phyloP scores from a whole-genome alignment of 73 alveolate genomes.

The Tetrahymena borealis region DNA sequence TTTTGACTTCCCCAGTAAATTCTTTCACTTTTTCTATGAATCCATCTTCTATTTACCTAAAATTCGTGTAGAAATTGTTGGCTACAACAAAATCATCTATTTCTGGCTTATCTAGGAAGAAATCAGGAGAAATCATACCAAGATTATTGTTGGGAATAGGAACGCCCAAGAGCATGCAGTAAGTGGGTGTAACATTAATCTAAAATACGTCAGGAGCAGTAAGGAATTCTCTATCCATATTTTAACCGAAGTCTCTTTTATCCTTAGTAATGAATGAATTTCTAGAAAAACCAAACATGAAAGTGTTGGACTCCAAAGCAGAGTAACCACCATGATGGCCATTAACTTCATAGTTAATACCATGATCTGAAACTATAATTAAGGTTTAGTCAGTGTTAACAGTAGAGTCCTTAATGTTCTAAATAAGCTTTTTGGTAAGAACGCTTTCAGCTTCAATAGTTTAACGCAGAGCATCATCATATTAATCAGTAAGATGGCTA shows the following conservation, averaged over 20 bases:
- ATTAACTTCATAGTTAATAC: not conserved
- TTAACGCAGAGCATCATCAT: not conserved
- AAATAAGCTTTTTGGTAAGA: not conserved
- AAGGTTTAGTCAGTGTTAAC: not conserved
- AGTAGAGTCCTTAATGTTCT: not conserved
- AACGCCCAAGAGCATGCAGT: not conserved
- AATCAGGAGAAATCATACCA: not conserved
- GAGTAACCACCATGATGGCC: not conserved
- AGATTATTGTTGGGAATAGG: not conserved
- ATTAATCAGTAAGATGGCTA: not conserved
- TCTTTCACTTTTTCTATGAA: not conserved
- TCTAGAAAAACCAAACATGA: not conserved
- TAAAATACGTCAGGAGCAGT: not conserved
- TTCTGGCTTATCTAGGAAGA: not conserved
- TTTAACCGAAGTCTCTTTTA: not conserved
- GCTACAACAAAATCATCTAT: not conserved
- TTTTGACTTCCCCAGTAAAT: not conserved
- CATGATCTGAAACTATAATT: not conserved
- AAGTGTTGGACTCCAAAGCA: not conserved
- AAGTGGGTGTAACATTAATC: not conserved
- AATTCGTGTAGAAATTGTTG: not conserved
- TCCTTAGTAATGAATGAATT: not conserved
- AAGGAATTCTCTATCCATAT: not conserved
- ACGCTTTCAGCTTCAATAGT: not conserved
- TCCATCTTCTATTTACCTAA: not conserved